Evolutionary conservation across 228 moss, liverwort and hornwort species (phyloP).

Genomic region (Sphagnum magellanicum): DNA sequence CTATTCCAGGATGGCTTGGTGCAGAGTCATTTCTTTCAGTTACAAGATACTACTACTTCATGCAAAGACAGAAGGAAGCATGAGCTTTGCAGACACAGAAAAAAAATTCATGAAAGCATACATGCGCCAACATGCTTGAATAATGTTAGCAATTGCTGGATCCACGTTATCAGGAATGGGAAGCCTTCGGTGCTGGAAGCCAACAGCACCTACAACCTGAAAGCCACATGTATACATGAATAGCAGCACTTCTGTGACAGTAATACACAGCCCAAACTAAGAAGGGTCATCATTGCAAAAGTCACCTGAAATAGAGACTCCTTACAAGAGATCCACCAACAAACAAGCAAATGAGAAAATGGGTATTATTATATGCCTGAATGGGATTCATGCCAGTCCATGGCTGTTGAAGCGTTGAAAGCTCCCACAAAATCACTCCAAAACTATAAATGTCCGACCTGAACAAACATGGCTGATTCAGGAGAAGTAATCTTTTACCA

Average conservation of each 20-base stretch:
- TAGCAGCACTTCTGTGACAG: too few relatives aligned
- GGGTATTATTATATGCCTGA: slow-evolving; percentile 40
- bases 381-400: slow-evolving; percentile 98
- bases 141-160: slow-evolving; percentile 59
- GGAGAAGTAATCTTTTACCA: background rate
- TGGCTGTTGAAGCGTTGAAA: slow-evolving; percentile 87
- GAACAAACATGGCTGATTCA: slow-evolving; percentile 2
- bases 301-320: background rate
- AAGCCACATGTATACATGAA: background rate
- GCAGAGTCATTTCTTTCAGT: too few relatives aligned
- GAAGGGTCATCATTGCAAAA: background rate
- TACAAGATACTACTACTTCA: too few relatives aligned
- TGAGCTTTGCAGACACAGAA: background rate
- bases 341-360: background rate
- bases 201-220: slow-evolving; percentile 96
- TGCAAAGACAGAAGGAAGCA: too few relatives aligned
- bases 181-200: slow-evolving; percentile 88
- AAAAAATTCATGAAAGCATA: slow-evolving; percentile 20
- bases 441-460: slow-evolving; percentile 98
- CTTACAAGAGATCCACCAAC: background rate
- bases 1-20: background rate
- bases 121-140: slow-evolving; percentile 96
- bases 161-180: slow-evolving; percentile 68
- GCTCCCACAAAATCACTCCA: slow-evolving; percentile 96
- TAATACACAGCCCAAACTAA: background rate